Conservation (phyloP, 129 eudicot species). For the Glebionis coronaria region DNA sequence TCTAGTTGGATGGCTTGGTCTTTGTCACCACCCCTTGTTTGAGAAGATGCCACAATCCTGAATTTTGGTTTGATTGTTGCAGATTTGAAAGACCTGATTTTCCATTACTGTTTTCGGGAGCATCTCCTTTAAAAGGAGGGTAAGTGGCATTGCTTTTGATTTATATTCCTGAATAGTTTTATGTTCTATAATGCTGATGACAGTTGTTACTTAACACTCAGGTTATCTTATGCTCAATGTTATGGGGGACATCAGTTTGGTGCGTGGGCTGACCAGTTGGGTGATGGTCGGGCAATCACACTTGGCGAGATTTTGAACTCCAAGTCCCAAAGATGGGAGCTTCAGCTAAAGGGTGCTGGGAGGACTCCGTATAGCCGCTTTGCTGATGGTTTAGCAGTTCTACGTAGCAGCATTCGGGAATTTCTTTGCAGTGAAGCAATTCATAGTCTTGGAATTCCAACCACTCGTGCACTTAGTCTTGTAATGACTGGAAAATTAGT, state of each 20-base stretch:
- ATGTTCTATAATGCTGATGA: constrained; percentile 5
- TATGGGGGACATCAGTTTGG: constrained; percentile 98
- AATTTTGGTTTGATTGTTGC: constrained; percentile 24
- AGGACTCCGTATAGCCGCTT: constrained; percentile 91
- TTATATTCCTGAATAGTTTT: neutral
- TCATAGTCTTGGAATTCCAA: constrained; percentile 79
- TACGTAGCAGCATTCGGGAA: constrained; percentile 88
- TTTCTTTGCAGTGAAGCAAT: constrained; percentile 97
- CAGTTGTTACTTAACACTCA: constrained; percentile 17
- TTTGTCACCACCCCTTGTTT: neutral
- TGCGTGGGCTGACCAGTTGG: constrained; percentile 94
- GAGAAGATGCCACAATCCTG: neutral
- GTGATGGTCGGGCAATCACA: constrained; percentile 94
- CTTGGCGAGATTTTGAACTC: constrained; percentile 78
- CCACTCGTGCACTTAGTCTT: constrained; percentile 86
- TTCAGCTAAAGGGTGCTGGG: constrained; percentile 94
- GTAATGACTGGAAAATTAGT: constrained; percentile 83
- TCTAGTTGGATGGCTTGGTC: too few relatives aligned
- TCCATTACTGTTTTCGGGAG: constrained; percentile 67
- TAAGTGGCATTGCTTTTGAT: constrained; percentile 32
- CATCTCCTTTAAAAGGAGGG: constrained; percentile 69
- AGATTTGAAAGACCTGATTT: constrained; percentile 85
- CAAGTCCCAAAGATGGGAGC: constrained; percentile 76
- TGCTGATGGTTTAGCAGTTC: constrained; percentile 94
- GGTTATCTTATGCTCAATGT: constrained; percentile 82